Conservation (phyloP, 2,329 filamentous ascomycete genomes). For the Xylaria sp. region DNA sequence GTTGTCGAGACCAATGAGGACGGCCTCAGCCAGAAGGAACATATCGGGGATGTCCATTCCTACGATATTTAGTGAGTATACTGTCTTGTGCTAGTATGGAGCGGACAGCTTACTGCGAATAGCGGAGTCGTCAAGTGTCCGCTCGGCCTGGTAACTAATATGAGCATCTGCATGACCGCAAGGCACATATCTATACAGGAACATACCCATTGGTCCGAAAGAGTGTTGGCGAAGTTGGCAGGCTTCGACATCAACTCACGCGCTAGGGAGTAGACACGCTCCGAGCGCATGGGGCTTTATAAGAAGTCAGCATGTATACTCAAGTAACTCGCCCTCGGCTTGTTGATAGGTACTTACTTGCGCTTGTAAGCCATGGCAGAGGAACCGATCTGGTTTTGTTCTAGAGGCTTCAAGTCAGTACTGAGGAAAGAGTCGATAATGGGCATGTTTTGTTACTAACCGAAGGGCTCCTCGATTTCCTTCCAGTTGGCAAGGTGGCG, state of each 20-base stretch:
- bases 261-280: constrained; percentile 32
- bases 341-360: constrained; percentile 10
- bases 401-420: constrained; percentile 48
- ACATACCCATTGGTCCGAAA: constrained; percentile 63
- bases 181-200: neutral
- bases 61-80: neutral
- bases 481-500: constrained; percentile 70
- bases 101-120: constrained; percentile 45
- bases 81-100: too few relatives aligned
- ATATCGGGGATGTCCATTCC: constrained; percentile 29
- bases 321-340: neutral
- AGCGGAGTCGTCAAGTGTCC: constrained; percentile 71
- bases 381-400: constrained; percentile 63
- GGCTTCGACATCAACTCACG: constrained; percentile 32
- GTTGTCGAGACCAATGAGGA: constrained; percentile 63
- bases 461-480: constrained; percentile 75
- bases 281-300: constrained; percentile 29
- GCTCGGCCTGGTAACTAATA: constrained; percentile 21
- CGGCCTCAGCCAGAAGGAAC: constrained; percentile 63
- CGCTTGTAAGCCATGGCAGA: constrained; percentile 47
- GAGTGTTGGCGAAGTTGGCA: constrained; percentile 56
- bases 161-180: neutral
- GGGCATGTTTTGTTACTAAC: neutral
- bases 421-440: neutral
- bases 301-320: neutral